These are phyloP conservation scores for Sicyos edulis DNA, from an alignment of 306 rosid species.

Conservation along the genomic window DNA sequence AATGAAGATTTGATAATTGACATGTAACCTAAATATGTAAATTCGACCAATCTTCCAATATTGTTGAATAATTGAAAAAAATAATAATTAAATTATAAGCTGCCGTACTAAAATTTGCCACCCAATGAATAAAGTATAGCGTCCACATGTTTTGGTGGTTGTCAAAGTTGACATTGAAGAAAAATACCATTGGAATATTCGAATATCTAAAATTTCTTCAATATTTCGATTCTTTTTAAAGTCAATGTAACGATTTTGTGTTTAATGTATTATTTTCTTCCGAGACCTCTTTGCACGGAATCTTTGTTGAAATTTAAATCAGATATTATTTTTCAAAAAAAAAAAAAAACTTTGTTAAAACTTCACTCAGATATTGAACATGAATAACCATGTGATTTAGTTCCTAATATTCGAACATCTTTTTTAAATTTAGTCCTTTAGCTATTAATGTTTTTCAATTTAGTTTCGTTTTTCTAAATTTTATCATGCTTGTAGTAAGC, in stretches of 20 bases:
- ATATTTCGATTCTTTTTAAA: background rate
- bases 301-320: background rate
- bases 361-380: background rate
- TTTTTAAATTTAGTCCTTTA: background rate
- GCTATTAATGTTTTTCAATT: too few species aligned
- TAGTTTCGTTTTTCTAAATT: too few species aligned
- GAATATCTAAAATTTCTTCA: background rate
- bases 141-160: background rate
- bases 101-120: background rate
- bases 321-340: background rate
- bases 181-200: conserved; percentile 20
- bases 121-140: background rate
- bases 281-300: background rate
- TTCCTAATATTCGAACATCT: background rate
- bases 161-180: conserved; percentile 12
- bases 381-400: background rate
- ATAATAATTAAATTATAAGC: background rate
- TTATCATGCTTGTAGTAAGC: too few species aligned
- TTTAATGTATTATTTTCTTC: background rate
- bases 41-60: too few species aligned
- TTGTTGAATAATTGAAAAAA: too few species aligned
- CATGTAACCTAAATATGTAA: too few species aligned
- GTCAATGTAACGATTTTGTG: background rate
- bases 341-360: background rate
- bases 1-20: too few species aligned